Percentiles rank a stretch among this genome's conserved stretches.
phyloP scores from a whole-genome alignment of 1,139 yeast genomes.

The Saccharomyces hybrid region DNA sequence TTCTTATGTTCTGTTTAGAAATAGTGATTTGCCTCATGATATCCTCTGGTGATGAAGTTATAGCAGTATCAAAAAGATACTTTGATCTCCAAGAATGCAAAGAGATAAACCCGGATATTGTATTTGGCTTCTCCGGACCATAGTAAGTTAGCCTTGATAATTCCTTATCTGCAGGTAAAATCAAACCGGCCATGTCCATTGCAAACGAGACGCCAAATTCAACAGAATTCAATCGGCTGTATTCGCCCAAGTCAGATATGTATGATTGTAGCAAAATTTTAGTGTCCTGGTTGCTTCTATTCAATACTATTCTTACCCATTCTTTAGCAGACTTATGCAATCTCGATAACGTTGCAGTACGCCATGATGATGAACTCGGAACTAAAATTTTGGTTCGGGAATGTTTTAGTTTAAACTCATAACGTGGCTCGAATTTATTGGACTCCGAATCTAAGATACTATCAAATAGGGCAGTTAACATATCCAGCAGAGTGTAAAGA shows the following conservation, averaged over 20 bases:
- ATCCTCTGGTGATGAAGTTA: slow-evolving; percentile 26
- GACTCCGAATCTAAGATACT: slow-evolving; percentile 82
- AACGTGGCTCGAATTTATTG: slow-evolving; percentile 76
- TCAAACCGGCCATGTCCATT: slow-evolving; percentile 72
- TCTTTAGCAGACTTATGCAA: slow-evolving; percentile 51
- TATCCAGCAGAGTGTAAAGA: slow-evolving; percentile 71
- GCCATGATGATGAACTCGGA: slow-evolving; percentile 74
- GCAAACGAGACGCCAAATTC: slow-evolving; percentile 87
- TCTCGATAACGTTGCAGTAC: slow-evolving; percentile 56
- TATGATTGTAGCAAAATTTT: slow-evolving; percentile 74
- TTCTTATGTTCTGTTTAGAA: slow-evolving; percentile 18
- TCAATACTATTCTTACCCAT: slow-evolving; percentile 57
- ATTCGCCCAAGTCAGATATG: slow-evolving; percentile 41
- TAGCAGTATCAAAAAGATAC: slow-evolving; percentile 32
- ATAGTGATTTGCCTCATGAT: slow-evolving; percentile 20
- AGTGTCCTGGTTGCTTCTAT: slow-evolving; percentile 60
- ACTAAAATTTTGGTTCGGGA: slow-evolving; percentile 54
- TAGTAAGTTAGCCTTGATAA: slow-evolving; percentile 27
- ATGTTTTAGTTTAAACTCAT: slow-evolving; percentile 56
- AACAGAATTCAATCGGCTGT: slow-evolving; percentile 35
- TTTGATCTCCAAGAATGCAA: slow-evolving; percentile 71
- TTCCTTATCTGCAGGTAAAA: slow-evolving; percentile 59
- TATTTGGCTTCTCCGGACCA: slow-evolving; percentile 40
- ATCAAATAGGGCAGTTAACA: slow-evolving; percentile 67
- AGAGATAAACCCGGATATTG: slow-evolving; percentile 66